Base-by-base conservation (phyloP, 2,329 filamentous ascomycete genomes). In the Alternaria brassicicola region DNA sequence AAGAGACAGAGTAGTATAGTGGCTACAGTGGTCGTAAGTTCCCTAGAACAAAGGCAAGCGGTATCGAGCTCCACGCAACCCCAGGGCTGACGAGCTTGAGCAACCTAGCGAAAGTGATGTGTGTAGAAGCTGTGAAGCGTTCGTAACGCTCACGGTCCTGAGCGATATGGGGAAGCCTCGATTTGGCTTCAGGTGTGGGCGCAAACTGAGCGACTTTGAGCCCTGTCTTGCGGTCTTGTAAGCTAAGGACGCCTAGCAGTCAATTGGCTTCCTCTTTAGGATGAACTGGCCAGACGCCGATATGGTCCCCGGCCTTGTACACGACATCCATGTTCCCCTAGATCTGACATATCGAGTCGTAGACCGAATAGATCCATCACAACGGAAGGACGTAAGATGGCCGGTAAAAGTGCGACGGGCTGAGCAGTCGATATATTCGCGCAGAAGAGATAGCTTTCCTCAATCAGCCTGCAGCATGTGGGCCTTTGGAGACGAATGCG, bases 271-370 rank as follows among this genome's bases (percentile, higher is more conserved):
- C 79, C 13, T 64, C 62, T 17, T 74, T 65, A 2, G 79, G 78
- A 53, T 80, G 80, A 39, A 66, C 67, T 2, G 79, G 76, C 76
- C 77, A 80, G 7, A 80, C 68, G 6, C 71, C 77, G 19, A 81
- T 68, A 55, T 80, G 78, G 49, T 81, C 79, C 9, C 79, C 79
- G 26, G 78, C 80, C 67, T 80, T 79, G 71, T 81, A 80, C 21
- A 74, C 73, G 23, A 80, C 48, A 30, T 76, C 69, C 26, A 69
- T 65, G 17, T 73, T 70, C 3, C 67, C 70, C 8, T 3, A 69
- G 33, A 23, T 62, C 62, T 35, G 47, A 59, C 19, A 65, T 36
- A 21, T 68, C 57, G 23, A 61, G 1, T 17, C 61, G 59, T 41
- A 68, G 43, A 38, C 28, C 55, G 56, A 64, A 41, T 12, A 59